phyloP scores from a whole-genome alignment of 306 rosid species.

The Quercus suber region DNA sequence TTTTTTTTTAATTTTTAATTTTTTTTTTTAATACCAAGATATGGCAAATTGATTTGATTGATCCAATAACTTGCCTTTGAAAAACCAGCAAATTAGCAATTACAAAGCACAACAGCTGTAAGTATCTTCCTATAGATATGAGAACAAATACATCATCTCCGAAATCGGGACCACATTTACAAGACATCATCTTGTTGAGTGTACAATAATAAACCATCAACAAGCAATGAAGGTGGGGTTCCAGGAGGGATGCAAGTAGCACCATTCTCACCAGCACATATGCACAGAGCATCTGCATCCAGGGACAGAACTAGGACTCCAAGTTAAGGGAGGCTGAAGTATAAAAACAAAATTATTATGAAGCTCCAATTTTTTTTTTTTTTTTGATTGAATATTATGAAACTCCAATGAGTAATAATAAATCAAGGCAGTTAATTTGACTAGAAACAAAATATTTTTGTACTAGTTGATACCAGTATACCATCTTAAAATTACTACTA shows the following conservation, averaged over 20 bases:
- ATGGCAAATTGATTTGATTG: neutral
- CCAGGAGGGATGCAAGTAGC: slow-evolving; percentile 95
- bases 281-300: slow-evolving; percentile 89
- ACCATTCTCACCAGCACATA: slow-evolving; percentile 92
- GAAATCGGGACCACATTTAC: slow-evolving; percentile 27
- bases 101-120: neutral
- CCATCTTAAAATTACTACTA: no score
- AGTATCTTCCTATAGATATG: neutral
- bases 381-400: no score
- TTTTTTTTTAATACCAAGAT: neutral
- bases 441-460: no score
- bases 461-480: no score
- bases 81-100: neutral
- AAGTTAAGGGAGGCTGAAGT: no score
- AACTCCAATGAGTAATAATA: no score
- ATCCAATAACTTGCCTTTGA: neutral
- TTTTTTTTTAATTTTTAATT: no score
- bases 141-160: neutral
- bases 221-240: slow-evolving; percentile 91
- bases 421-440: no score
- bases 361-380: no score
- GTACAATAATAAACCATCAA: slow-evolving; percentile 57
- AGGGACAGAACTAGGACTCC: no score
- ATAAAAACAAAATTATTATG: no score
- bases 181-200: slow-evolving; percentile 68